These are phyloP conservation scores for Leonotis leonurus DNA, from an alignment of 257 asterid genomes.

Conservation along the genomic window DNA sequence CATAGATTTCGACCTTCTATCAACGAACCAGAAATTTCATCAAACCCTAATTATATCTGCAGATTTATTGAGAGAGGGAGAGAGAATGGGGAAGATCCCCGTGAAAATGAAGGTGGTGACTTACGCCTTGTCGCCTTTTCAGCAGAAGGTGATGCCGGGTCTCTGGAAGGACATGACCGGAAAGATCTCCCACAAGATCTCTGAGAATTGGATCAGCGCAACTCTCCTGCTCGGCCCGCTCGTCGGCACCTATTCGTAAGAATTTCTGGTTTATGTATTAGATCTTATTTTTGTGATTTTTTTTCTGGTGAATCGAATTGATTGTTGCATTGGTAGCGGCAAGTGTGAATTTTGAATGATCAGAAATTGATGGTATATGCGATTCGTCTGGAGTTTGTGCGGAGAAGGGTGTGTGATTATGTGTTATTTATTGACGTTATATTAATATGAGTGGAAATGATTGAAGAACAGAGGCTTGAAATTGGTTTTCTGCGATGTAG, in stretches of 20 bases:
- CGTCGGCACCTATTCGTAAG: conserved; percentile 67
- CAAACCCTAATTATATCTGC: conserved; percentile 13
- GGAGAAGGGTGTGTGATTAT: background rate
- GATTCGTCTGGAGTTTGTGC: background rate
- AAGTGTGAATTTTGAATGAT: background rate
- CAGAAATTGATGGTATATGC: background rate
- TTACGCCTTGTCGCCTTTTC: conserved; percentile 81
- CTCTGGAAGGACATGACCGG: conserved; percentile 76
- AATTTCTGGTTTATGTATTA: background rate
- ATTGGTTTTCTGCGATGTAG: background rate
- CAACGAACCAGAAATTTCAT: too few species aligned
- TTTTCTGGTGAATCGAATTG: too few species aligned
- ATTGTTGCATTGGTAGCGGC: background rate
- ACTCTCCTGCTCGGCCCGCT: conserved; percentile 67
- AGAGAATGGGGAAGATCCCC: conserved; percentile 79
- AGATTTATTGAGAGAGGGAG: conserved; percentile 20
- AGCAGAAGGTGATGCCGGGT: conserved; percentile 90
- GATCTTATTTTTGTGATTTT: background rate
- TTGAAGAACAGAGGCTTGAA: background rate
- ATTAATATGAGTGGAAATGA: background rate
- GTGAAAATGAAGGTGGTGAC: conserved; percentile 80
- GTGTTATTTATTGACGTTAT: background rate
- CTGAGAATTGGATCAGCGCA: conserved; percentile 77
- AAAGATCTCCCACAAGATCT: conserved; percentile 73
- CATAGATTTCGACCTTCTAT: too few species aligned